A percentile compares a stretch with the other conserved stretches of the same genome.
phyloP scores from a whole-genome alignment of 495 filamentous ascomycete species.

The Neurospora sp. region DNA sequence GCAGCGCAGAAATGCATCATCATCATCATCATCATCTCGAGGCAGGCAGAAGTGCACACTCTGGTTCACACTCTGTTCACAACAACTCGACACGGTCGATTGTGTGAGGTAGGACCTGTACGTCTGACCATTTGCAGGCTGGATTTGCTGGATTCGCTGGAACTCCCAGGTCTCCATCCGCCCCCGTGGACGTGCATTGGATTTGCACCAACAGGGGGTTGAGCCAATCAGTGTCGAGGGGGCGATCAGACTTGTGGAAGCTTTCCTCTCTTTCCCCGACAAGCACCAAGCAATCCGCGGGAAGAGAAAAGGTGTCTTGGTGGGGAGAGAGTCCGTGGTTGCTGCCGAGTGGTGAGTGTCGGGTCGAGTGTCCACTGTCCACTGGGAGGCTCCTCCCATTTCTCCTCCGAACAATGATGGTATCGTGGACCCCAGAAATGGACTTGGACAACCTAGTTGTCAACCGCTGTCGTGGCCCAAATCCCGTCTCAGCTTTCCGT shows the following conservation, averaged over 20 bases:
- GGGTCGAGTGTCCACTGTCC: neutral
- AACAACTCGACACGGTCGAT: neutral
- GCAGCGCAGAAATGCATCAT: neutral
- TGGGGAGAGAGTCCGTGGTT: neutral
- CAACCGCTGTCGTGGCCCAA: neutral
- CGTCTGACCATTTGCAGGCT: conserved; percentile 1
- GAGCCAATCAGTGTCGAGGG: conserved; percentile 18
- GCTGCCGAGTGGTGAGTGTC: neutral
- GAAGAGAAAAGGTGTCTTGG: neutral
- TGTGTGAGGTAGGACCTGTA: neutral
- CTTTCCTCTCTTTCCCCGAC: neutral
- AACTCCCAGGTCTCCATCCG: conserved; percentile 8
- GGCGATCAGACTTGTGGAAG: conserved; percentile 24
- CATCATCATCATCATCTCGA: neutral
- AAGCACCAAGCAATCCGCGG: neutral
- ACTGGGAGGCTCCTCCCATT: neutral
- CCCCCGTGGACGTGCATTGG: conserved; percentile 12
- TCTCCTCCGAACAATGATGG: neutral
- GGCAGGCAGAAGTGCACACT: neutral
- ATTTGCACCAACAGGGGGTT: neutral
- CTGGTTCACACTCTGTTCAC: neutral
- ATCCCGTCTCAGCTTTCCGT: neutral
- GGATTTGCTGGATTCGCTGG: conserved; percentile 5
- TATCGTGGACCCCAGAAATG: neutral
- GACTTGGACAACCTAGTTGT: neutral